Base-by-base conservation (phyloP, 73 alveolate species). In the Paramecium sexaurelia region DNA sequence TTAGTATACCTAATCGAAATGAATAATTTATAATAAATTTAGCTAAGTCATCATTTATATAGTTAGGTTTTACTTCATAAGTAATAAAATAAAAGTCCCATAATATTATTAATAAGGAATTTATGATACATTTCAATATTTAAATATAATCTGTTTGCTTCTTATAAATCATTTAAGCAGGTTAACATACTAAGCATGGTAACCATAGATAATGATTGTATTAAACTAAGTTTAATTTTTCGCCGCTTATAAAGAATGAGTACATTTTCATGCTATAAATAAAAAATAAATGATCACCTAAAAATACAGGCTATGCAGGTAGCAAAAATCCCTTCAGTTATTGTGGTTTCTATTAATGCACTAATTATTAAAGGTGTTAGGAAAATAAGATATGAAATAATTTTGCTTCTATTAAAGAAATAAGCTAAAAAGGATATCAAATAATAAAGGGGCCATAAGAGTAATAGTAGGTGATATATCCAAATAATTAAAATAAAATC, bases 401-500 rank as follows among this genome's bases (percentile, higher is more conserved):
- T 61, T 26, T 51, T 51, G 15, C 5, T 19, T 17, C 5, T 51
- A 7, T 17, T 61, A 24, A 61, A 29, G 83, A 26, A 26, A 61
- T 29, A 26, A 26, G 33, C 47, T 32, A 22, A 26, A 26, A 61
- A 1, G 47, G 47, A 61, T 26, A 61, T 26, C 10, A 61, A 61
- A 32, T 61, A 61, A 11, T 61, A 61, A 11, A 61, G 26, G 24
- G 83, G 83, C 83, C 83, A 61, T 24, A 61, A 61, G 27, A 32
- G 39, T 11, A 61, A 61, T 61, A 61, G 83, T 26, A 61, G 83
- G 83, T 61, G 83, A 61, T 61, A 61, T 61, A 61, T 26, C 83
- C 83, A 61, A 61, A 61, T 61, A 61, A 61, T 61, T 26, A 61
- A 26, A 32, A 61, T 61, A 32, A 61, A 61, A 29, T 61, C 83